Evolutionary conservation across 1,284 basidiomycete species (phyloP).

Genomic region (Afroboletus lepidellus): DNA sequence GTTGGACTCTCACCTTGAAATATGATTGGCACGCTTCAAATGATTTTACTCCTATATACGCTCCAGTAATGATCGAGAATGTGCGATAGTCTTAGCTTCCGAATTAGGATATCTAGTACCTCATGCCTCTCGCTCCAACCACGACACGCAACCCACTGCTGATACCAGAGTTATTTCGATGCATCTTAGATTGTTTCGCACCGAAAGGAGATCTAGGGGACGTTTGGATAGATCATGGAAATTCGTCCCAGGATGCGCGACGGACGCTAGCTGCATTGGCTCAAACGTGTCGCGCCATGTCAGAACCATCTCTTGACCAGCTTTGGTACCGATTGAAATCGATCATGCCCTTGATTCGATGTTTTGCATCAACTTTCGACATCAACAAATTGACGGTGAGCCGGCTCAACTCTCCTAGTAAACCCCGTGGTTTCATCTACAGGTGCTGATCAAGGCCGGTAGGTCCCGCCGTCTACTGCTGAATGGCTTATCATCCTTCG

Average conservation of each 20-base stretch:
- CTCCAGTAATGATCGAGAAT: too few relatives aligned
- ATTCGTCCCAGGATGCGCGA: too few relatives aligned
- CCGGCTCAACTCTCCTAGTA: neutral
- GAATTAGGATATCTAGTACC: too few relatives aligned
- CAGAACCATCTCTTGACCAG: slow-evolving; percentile 2
- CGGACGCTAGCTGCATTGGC: slow-evolving; percentile 1
- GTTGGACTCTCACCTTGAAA: too few relatives aligned
- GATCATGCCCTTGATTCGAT: neutral
- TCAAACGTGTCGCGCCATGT: slow-evolving; percentile 2
- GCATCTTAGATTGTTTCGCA: neutral
- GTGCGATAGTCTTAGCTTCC: too few relatives aligned
- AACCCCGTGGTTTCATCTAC: neutral
- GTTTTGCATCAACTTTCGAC: neutral
- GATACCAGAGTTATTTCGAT: slow-evolving; percentile 5
- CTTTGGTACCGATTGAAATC: neutral
- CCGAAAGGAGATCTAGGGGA: neutral
- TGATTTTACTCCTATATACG: too few relatives aligned
- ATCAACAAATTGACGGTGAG: neutral
- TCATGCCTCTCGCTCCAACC: too few relatives aligned
- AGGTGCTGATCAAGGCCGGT: neutral
- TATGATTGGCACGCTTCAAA: too few relatives aligned
- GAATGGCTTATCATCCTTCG: neutral
- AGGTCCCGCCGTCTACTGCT: neutral
- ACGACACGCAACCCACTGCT: neutral
- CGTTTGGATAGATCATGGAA: neutral